Conservation (phyloP, 768 basidiomycete genomes). For the Rhodotorula paludigena region DNA sequence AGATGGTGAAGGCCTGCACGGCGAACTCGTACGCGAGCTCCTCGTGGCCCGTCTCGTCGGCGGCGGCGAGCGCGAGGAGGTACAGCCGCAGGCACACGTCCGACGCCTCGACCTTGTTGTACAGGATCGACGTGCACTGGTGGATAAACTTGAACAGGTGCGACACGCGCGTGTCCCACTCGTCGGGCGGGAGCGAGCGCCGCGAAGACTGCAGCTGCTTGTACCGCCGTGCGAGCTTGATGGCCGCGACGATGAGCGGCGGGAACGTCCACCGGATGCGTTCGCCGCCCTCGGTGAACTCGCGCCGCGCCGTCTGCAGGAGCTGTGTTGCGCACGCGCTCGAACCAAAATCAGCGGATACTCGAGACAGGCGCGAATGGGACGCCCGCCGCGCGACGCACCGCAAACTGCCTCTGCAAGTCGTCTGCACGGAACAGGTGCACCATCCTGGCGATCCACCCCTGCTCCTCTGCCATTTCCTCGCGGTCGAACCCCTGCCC, state of each 20-base stretch:
- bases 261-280: conserved; percentile 96
- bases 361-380: neutral
- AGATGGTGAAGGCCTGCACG: conserved; percentile 91
- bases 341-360: neutral
- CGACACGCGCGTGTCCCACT: conserved; percentile 81
- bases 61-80: conserved; percentile 89
- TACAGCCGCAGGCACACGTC: conserved; percentile 83
- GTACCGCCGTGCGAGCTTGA: conserved; percentile 87
- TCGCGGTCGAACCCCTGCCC: conserved; percentile 59
- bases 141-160: conserved; percentile 88
- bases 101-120: conserved; percentile 86
- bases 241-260: conserved; percentile 84
- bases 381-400: conserved; percentile 46
- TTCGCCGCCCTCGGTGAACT: conserved; percentile 80
- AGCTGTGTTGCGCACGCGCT: conserved; percentile 53
- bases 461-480: conserved; percentile 96
- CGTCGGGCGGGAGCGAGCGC: conserved; percentile 43
- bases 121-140: conserved; percentile 83
- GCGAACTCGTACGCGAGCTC: conserved; percentile 96
- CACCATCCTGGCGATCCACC: conserved; percentile 97
- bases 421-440: conserved; percentile 88
- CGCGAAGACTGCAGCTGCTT: neutral
- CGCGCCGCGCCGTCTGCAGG: conserved; percentile 79
- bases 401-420: conserved; percentile 83
- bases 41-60: conserved; percentile 90